Conservation (phyloP, 768 basidiomycete species). For the Austroboletus festivus region DNA sequence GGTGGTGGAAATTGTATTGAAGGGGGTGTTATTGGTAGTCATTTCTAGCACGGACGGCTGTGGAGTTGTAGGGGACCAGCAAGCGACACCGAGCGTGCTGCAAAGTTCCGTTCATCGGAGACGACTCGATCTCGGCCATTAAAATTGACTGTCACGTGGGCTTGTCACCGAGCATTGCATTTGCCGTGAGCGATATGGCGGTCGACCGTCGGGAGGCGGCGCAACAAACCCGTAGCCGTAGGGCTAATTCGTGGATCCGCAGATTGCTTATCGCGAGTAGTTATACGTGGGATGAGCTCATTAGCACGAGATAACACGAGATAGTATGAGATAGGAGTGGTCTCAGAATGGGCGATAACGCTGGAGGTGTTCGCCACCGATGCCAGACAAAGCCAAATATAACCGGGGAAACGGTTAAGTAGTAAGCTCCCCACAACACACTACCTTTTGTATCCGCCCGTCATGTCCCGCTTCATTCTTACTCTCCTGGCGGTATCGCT, state of each 20-base stretch:
- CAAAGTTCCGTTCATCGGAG: too few relatives aligned
- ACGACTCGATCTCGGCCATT: background rate
- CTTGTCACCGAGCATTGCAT: too few relatives aligned
- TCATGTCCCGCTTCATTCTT: conserved; percentile 34
- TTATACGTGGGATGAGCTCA: conserved; percentile 6
- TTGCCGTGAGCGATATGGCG: too few relatives aligned
- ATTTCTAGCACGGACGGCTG: conserved; percentile 5
- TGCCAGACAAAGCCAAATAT: conserved; percentile 29
- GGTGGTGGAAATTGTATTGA: conserved; percentile 25
- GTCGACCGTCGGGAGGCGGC: too few relatives aligned
- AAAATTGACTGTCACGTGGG: conserved; percentile 9
- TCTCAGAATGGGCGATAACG: conserved; percentile 1
- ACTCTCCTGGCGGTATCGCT: conserved; percentile 39
- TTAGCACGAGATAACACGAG: too few relatives aligned
- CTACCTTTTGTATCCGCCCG: conserved; percentile 20
- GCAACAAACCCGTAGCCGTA: too few relatives aligned
- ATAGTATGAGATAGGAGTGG: background rate
- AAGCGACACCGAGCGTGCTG: too few relatives aligned
- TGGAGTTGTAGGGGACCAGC: background rate
- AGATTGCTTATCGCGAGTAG: background rate
- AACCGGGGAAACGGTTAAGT: conserved; percentile 21
- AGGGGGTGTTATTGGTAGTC: conserved; percentile 12
- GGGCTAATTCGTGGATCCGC: background rate
- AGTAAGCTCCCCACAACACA: conserved; percentile 7
- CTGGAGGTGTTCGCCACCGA: conserved; percentile 17